Conservation (phyloP, 768 basidiomycete genomes). For the Lenzites betulinus region DNA sequence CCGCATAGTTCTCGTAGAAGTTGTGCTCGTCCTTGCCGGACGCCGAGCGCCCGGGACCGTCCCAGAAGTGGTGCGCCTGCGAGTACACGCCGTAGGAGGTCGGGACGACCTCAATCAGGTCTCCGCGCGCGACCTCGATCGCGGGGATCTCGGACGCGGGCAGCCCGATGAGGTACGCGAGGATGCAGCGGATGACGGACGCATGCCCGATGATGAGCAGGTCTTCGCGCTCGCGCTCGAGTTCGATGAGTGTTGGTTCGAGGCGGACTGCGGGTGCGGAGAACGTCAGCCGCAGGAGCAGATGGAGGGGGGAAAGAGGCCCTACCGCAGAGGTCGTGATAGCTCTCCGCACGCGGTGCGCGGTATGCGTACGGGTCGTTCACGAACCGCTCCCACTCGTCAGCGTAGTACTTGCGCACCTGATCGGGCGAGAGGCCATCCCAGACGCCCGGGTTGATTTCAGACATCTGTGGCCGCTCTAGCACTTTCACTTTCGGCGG, state of each 20-base stretch:
- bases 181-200: constrained; percentile 94
- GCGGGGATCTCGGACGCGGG: constrained; percentile 96
- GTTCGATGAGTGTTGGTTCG: constrained; percentile 90
- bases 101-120: constrained; percentile 91
- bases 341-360: constrained; percentile 93
- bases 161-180: constrained; percentile 90
- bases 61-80: constrained; percentile 90
- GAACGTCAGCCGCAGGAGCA: constrained; percentile 4
- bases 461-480: constrained; percentile 95
- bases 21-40: constrained; percentile 64
- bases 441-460: constrained; percentile 98
- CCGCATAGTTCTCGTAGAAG: constrained; percentile 88
- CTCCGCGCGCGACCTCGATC: constrained; percentile 95
- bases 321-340: constrained; percentile 89
- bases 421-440: constrained; percentile 92
- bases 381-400: constrained; percentile 91
- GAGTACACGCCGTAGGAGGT: constrained; percentile 89
- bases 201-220: constrained; percentile 96
- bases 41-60: constrained; percentile 69
- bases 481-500: constrained; percentile 73
- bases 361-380: constrained; percentile 93
- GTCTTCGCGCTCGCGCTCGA: constrained; percentile 94
- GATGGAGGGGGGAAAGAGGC: background rate
- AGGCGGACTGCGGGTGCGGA: constrained; percentile 67
- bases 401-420: constrained; percentile 86